phyloP scores from a whole-genome alignment of 371 early-diverging fungal genomes.

The Mortierella sp. region DNA sequence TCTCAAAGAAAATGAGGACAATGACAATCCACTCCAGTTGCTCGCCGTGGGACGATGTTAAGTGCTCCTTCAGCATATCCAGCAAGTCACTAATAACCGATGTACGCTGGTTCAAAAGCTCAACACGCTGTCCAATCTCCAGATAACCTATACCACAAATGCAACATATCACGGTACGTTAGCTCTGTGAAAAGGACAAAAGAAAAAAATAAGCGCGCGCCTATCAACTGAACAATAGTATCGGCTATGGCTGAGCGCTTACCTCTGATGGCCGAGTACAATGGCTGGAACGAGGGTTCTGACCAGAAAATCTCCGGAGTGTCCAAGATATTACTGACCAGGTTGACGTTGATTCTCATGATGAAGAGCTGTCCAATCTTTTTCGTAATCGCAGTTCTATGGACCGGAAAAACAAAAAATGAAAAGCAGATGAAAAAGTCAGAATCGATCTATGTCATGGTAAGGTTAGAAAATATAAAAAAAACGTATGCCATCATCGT shows the following conservation, averaged over 20 bases:
- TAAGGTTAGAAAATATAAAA: not conserved
- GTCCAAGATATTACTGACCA: conserved; percentile 88
- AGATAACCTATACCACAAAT: conserved; percentile 73
- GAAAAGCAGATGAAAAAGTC: not conserved
- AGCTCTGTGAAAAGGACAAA: no score
- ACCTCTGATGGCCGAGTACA: conserved; percentile 84
- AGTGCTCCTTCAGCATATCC: conserved; percentile 89
- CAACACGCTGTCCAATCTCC: conserved; percentile 76
- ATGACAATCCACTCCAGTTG: conserved; percentile 89
- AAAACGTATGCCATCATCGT: not conserved
- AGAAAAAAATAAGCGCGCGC: no score
- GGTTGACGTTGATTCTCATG: conserved; percentile 91
- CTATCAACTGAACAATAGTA: no score
- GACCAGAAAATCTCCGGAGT: conserved; percentile 95
- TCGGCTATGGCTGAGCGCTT: no score
- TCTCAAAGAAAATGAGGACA: conserved; percentile 85
- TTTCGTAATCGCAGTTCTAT: conserved; percentile 74
- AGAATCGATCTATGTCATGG: not conserved
- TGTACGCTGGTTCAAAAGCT: conserved; percentile 74
- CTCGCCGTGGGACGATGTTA: conserved; percentile 81
- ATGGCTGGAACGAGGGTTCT: conserved; percentile 84
- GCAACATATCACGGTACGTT: no score
- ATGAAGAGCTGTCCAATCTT: conserved; percentile 86
- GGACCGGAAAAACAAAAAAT: not conserved
- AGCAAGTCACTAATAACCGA: conserved; percentile 77